Conservation (phyloP, 768 basidiomycete genomes). For the Russula sp. region DNA sequence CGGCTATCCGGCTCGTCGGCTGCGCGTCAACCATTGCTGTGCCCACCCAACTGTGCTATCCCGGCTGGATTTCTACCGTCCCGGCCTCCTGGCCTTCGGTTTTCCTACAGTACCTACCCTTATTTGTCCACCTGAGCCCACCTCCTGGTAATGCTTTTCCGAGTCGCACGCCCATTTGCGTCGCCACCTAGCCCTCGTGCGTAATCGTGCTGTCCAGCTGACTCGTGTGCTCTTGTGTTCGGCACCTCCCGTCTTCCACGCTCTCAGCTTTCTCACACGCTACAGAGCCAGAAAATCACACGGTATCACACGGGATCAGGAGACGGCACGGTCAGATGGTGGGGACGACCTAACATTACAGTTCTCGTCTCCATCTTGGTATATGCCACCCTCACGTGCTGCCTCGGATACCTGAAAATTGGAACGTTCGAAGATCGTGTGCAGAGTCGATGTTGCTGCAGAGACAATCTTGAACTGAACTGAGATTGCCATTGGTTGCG, state of each 20-base stretch:
- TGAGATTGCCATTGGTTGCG: no score
- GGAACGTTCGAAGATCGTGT: no score
- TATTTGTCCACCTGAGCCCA: background rate
- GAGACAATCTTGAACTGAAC: no score
- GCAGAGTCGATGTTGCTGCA: no score
- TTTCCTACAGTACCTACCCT: no score
- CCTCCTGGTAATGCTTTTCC: background rate
- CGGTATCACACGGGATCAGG: background rate
- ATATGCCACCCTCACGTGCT: no score
- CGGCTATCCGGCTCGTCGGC: background rate
- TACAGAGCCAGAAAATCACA: background rate
- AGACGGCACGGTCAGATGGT: background rate
- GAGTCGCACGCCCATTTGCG: background rate
- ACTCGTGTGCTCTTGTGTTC: background rate
- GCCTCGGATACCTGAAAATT: no score
- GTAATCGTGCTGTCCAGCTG: constrained; percentile 4
- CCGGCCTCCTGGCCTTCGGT: background rate
- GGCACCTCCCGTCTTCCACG: background rate
- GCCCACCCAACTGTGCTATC: background rate
- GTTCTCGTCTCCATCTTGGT: no score
- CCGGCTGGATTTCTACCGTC: background rate
- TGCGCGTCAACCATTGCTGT: background rate
- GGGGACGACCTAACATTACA: no score
- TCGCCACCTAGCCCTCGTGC: background rate
- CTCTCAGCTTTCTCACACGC: background rate